Evolutionary conservation across 176 grass and related monocot species (phyloP).

Genomic region (Hordeum vulgare): MorexV3_pseudomolecules_assembly NC_058518.1:428718469-428718968

Average conservation of each 20-base stretch:
- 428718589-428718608: not conserved
- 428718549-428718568: no score
- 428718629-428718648: not conserved
- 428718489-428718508: no score
- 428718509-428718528: not conserved
- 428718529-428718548: not conserved
- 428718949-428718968: constrained; percentile 2
- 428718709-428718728: not conserved
- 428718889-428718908: constrained; percentile 71
- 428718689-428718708: not conserved
- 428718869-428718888: constrained; percentile 78
- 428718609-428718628: not conserved
- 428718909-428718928: constrained; percentile 80
- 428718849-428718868: constrained; percentile 72
- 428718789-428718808: not conserved
- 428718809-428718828: not conserved
- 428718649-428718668: not conserved
- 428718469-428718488: no score
- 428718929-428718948: constrained; percentile 34
- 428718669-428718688: not conserved
- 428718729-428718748: constrained; percentile 27
- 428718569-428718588: no score
- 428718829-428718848: constrained; percentile 19
- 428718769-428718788: not conserved
- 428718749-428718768: not conserved